Base-by-base conservation (phyloP, 1,284 basidiomycete species). In the Dichomitus squalens region DNA sequence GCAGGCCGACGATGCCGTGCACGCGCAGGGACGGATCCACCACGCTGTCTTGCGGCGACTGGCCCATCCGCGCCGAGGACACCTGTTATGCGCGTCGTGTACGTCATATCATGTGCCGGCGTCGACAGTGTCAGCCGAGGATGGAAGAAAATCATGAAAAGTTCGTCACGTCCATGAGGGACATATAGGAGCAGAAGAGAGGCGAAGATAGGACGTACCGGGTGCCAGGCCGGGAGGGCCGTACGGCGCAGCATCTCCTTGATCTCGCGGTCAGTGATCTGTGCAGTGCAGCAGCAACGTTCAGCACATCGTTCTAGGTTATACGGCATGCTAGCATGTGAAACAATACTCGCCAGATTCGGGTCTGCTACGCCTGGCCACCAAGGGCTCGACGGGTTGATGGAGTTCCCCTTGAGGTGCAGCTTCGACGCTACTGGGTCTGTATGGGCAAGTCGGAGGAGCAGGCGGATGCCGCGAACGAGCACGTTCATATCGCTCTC, bases 1-100 rank as follows among this genome's bases (percentile, higher is more conserved):
- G 68, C 58, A 80, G 59, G 16, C 73, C 72, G 23, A 57, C 49
- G 29, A 75, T 66, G 9, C 72, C 72, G 53, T 76, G 75, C 20
- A 76, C 72, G 9, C 64, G 62, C 40, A 64, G 57, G 44, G 49
- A 23, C 2, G 57, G 36, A 40, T 65, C 58, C 6, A 63, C 64
- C 2, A 55, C 64, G 44, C 64, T 65, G 12, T 53, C 55, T 34
- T 44, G 29, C 23, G 59, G 47, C 34, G 59, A 54, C 7, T 4
- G 20, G 1, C 61, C 64, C 64, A 65, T 65, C n/a, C 61, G 49
- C 14, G 55, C 61, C 1, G 64, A 58, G 0, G 63, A 62, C 5
- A 58, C 59, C 63, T 64, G 29, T 7, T 20, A 14, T 21, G 3
- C 1, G 27, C 7, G 20, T 9, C 8, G 11, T 46, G 29, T n/a